Evolutionary conservation across 768 basidiomycete species (phyloP).

Genomic region (Rhodotorula toruloides): DNA sequence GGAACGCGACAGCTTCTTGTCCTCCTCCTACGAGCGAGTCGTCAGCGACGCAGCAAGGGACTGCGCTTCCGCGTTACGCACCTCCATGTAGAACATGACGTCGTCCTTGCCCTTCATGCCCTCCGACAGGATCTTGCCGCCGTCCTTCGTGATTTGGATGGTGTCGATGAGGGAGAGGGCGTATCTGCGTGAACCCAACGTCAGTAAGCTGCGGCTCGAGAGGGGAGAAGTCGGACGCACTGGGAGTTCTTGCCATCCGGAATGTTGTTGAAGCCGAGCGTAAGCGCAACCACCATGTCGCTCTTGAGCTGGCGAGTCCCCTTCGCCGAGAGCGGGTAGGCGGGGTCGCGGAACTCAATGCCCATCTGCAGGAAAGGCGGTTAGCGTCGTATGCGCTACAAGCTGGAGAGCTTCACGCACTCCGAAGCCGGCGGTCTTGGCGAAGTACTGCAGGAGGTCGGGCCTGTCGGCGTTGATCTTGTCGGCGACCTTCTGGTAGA

Average conservation of each 20-base stretch:
- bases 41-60: not conserved
- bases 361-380: conserved; percentile 61
- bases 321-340: conserved; percentile 75
- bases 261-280: conserved; percentile 78
- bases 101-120: conserved; percentile 79
- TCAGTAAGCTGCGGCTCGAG: not conserved
- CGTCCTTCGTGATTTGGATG: conserved; percentile 65
- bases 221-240: conserved; percentile 51
- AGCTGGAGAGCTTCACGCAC: not conserved
- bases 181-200: conserved; percentile 56
- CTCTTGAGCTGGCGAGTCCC: conserved; percentile 64
- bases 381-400: not conserved
- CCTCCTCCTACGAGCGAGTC: conserved; percentile 53
- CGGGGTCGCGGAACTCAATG: conserved; percentile 86
- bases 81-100: conserved; percentile 67
- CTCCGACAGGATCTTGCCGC: conserved; percentile 57
- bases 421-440: conserved; percentile 83
- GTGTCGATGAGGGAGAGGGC: conserved; percentile 84
- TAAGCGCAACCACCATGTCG: conserved; percentile 80
- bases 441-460: conserved; percentile 73
- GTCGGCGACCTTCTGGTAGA: conserved; percentile 67
- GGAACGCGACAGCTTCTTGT: conserved; percentile 52
- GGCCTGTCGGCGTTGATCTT: conserved; percentile 72
- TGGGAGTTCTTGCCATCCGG: conserved; percentile 64
- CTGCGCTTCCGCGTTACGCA: too few species aligned